These are phyloP conservation scores for Dictyostelium purpureum DNA, from an alignment of 78 protist species.

Conservation along the genomic window DNA sequence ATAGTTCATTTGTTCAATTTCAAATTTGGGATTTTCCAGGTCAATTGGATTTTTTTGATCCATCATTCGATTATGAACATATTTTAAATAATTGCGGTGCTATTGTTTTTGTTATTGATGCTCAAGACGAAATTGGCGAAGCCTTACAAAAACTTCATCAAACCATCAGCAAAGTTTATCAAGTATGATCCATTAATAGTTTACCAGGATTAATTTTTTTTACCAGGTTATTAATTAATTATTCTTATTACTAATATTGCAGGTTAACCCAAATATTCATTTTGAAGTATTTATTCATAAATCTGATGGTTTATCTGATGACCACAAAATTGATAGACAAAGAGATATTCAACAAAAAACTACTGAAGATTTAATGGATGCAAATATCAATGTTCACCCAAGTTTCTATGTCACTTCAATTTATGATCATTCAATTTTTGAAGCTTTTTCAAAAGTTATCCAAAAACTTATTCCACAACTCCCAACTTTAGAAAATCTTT, in stretches of 20 bases:
- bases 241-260: not conserved
- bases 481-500: slow-evolving; percentile 93
- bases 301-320: slow-evolving; percentile 94
- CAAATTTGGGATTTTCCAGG: slow-evolving; percentile 98
- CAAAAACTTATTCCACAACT: slow-evolving; percentile 97
- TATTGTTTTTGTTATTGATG: slow-evolving; percentile 96
- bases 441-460: slow-evolving; percentile 96
- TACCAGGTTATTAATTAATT: not conserved
- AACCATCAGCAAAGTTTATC: slow-evolving; percentile 80
- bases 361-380: slow-evolving; percentile 86
- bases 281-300: slow-evolving; percentile 98
- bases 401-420: slow-evolving; percentile 95
- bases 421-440: slow-evolving; percentile 98
- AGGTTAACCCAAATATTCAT: slow-evolving; percentile 85
- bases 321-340: slow-evolving; percentile 90
- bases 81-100: slow-evolving; percentile 94
- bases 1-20: slow-evolving; percentile 93
- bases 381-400: slow-evolving; percentile 76
- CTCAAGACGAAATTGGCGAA: slow-evolving; percentile 87
- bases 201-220: not conserved
- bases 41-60: slow-evolving; percentile 88
- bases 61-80: slow-evolving; percentile 84
- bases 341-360: slow-evolving; percentile 92
- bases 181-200: slow-evolving; percentile 9
- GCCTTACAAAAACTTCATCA: slow-evolving; percentile 83